A percentile compares a stretch with the other conserved stretches of the same genome.
These are phyloP conservation scores for Bisporella sp. DNA, from an alignment of 2,329 filamentous ascomycete genomes.

Conservation along the genomic window DNA sequence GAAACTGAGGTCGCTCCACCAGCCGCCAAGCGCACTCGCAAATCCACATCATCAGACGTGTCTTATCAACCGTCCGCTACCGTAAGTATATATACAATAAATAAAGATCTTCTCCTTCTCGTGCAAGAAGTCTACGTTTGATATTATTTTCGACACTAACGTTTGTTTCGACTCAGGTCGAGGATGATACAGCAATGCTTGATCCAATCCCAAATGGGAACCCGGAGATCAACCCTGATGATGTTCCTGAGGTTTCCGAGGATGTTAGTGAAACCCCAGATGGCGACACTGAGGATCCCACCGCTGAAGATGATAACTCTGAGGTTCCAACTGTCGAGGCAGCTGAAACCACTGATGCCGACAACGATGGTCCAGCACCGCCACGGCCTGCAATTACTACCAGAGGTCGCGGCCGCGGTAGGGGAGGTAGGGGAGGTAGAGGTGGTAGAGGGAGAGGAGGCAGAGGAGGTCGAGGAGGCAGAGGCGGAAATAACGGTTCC, in stretches of 20 bases:
- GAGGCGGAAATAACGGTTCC: background rate
- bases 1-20: no score
- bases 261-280: background rate
- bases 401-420: background rate
- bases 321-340: slow-evolving; percentile 1
- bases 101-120: no score
- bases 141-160: no score
- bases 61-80: no score
- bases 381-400: background rate
- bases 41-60: no score
- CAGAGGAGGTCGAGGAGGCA: slow-evolving; percentile 11
- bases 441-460: slow-evolving; percentile 4
- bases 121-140: no score
- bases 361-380: background rate
- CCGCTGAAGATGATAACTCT: background rate
- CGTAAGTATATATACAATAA: no score
- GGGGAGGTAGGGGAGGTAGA: background rate
- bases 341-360: background rate
- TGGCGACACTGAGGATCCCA: background rate
- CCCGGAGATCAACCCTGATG: background rate
- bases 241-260: no score
- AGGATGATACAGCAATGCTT: no score
- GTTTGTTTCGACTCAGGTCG: no score
- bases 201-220: no score
- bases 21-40: no score